Percentiles rank a stretch among this genome's conserved stretches.
Conservation (phyloP, 2,329 filamentous ascomycete species). For the Cercospora canescens region DNA sequence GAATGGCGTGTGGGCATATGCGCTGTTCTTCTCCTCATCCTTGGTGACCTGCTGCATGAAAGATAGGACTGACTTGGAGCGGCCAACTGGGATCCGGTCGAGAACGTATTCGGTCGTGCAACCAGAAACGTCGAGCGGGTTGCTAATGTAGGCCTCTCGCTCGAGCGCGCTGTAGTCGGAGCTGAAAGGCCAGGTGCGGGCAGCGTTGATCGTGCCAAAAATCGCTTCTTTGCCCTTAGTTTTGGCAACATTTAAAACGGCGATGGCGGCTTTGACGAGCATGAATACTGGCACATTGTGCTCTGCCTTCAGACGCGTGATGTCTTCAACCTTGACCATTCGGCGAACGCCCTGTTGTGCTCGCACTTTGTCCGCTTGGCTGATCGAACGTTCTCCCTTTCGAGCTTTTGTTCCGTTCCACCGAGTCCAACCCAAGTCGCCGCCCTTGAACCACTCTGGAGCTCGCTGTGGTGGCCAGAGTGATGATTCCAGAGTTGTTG, state of each 20-base stretch:
- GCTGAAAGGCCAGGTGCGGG: constrained; percentile 36
- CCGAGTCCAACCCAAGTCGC: constrained; percentile 32
- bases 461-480: constrained; percentile 34
- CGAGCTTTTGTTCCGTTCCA: constrained; percentile 31
- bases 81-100: constrained; percentile 32
- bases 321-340: constrained; percentile 31
- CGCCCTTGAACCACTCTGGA: constrained; percentile 36
- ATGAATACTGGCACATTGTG: constrained; percentile 37
- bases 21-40: constrained; percentile 33
- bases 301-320: constrained; percentile 33
- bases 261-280: constrained; percentile 37
- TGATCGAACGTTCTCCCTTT: constrained; percentile 26
- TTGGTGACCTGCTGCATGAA: constrained; percentile 36
- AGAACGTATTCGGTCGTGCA: constrained; percentile 38
- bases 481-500: constrained; percentile 27
- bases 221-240: constrained; percentile 35
- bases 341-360: constrained; percentile 33
- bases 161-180: constrained; percentile 32
- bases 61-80: constrained; percentile 25
- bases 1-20: constrained; percentile 35
- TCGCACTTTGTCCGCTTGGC: constrained; percentile 26
- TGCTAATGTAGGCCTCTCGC: constrained; percentile 31
- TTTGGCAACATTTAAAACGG: constrained; percentile 32
- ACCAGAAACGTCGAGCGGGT: constrained; percentile 37
- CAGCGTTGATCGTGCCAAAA: constrained; percentile 37